Base-by-base conservation (phyloP, 495 filamentous ascomycete genomes). In the Aspergillus carlsbadensis region DNA sequence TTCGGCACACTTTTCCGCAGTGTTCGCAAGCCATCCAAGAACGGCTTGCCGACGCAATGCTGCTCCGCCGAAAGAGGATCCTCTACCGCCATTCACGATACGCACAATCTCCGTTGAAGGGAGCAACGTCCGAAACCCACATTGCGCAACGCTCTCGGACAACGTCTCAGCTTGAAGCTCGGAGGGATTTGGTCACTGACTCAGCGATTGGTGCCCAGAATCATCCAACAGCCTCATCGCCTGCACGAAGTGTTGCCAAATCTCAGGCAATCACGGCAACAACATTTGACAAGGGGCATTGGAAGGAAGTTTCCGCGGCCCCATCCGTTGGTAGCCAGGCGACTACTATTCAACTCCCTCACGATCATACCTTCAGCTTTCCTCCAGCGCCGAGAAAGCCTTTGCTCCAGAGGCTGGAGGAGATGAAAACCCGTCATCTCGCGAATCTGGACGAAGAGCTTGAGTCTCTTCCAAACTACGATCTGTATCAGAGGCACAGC, bases 1-100 rank as follows among this genome's bases (percentile, higher is more conserved):
- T 54, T 20, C 41, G 20, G 6, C 50, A 36, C 34, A 46, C 21
- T 10, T 57, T 57, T 41, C 54, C 44, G 14, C 14, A 31, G 14
- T 41, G 21, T 13, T 1, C 10, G 11, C 34, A 50, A n/a, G 20
- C 3, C 4, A 42, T 57, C 26, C 45, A 43, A 26, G 11, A 43
- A 24, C 35, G 54, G 5, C 54, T 57, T 0, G 54, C 45, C 3
- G 34, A n/a, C 14, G 29, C 54, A 10, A 57, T 57, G 54, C 35
- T 57, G 10, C 13, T 57, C 10, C 54, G 54, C 11, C 45, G 54
- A 24, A 57, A 43, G 21, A 35, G 46, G n/a, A 50, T 50, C 21
- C 54, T 57, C 24, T 57, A 57, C 36, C 44, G 45, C n/a, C 10
- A 29, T 5, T 57, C 54, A 14, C 54, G 54, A 2, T 54, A 46